Base-by-base conservation (phyloP, 139 green algal genomes). In the Volvox reticuliferus region DNA sequence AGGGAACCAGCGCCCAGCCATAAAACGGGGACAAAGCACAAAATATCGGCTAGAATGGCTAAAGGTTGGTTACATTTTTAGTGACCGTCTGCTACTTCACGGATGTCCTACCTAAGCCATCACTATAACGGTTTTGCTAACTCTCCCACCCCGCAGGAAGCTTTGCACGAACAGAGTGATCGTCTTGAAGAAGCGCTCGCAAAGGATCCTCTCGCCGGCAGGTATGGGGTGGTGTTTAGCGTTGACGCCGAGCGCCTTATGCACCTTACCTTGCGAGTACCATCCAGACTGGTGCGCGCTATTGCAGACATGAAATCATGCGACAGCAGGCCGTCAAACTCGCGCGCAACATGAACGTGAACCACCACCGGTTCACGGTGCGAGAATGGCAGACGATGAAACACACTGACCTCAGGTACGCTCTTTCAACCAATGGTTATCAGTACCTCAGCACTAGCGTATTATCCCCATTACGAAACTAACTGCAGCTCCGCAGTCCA, bases 301-400 rank as follows among this genome's bases (percentile, higher is more conserved):
- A 35, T 32, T 32, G 62, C 83, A 82, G 90, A 26, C 91, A 93
- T 71, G 91, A 93, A 35, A 89, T 93, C 16, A 62, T 82, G 12
- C 50, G 71, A 44, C 91, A 93, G 69, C 69, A 89, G 37, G 36
- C 50, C 0, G 35, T 83, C 0, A 88, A 88, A 71, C 22, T 90
- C 28, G 89, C 63, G 36, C 36, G 78, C 26, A 26, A 55, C 28
- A 35, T 26, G 36, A 68, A 22, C 2, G 2, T 12, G 1, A 65
- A 13, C 65, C 35, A 21, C 12, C 75, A 82, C 20, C 30, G 65
- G 13, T 89, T 91, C 55, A 76, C 69, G 18, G 91, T 93, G 9
- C 68, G 32, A 18, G 86, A 93, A 63, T 93, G 91, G 91, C 86
- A 91, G 79, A 89, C 89, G 20, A 65, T 89, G 79, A 89, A 86